Percentiles rank a stretch among this genome's conserved stretches.
These are phyloP conservation scores for Mantamonas sphyraenae DNA, from an alignment of 78 protist species.

Conservation along the genomic window DNA sequence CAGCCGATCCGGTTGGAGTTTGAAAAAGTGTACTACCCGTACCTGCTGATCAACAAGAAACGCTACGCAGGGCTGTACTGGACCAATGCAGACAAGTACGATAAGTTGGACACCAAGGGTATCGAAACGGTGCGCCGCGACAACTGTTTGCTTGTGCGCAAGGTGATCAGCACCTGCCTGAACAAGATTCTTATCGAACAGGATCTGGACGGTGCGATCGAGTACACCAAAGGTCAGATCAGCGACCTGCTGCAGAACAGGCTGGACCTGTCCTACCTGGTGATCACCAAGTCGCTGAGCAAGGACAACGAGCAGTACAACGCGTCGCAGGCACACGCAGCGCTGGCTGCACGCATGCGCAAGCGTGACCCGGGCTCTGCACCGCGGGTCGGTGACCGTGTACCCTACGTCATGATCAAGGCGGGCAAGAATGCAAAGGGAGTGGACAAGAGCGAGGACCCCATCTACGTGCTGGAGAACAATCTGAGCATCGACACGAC, in stretches of 20 bases:
- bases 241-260: conserved; percentile 79
- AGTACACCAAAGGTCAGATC: conserved; percentile 69
- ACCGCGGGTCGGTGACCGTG: conserved; percentile 97
- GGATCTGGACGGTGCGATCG: conserved; percentile 53
- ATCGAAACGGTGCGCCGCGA: conserved; percentile 95
- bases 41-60: conserved; percentile 94
- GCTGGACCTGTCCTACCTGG: conserved; percentile 93
- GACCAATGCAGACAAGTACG: conserved; percentile 79
- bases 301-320: conserved; percentile 53
- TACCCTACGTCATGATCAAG: conserved; percentile 95
- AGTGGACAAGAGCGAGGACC: conserved; percentile 97
- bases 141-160: conserved; percentile 86
- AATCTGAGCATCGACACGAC: conserved; percentile 89
- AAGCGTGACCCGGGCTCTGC: conserved; percentile 89
- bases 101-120: conserved; percentile 97
- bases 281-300: conserved; percentile 85
- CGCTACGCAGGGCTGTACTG: conserved; percentile 98
- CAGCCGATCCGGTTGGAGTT: conserved; percentile 95
- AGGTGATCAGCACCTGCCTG: conserved; percentile 69
- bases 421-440: conserved; percentile 77
- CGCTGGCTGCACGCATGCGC: conserved; percentile 92
- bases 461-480: conserved; percentile 93
- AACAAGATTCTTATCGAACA: conserved; percentile 74
- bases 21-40: conserved; percentile 97
- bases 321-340: conserved; percentile 89